Evolutionary conservation across 2,329 filamentous ascomycete genomes (phyloP), one percentile per base, ranked within the genome.

Genomic region (Claviceps capensis): DNA sequence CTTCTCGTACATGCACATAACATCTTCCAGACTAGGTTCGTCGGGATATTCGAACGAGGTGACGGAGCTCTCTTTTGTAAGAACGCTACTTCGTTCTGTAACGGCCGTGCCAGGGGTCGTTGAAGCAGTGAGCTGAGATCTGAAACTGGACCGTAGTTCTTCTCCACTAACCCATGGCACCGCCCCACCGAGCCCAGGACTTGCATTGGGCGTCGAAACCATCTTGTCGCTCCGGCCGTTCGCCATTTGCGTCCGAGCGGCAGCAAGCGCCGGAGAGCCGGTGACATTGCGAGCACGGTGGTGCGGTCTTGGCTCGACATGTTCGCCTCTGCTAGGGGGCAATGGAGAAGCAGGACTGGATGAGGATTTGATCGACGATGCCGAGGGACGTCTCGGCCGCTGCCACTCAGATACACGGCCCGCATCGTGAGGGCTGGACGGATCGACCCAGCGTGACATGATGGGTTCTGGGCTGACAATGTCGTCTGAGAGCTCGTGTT

Each of bases 41-140:
- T 82, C 79, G 55, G 77, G 73, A 16, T 70, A 66, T 41, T 64
- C 67, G 66, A 75, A 76, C 55, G 73, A 93, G 69, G 70, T 85
- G 50, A 83, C 75, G 1, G 86, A 89, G 70, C 86, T 94, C 54
- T 81, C 80, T 59, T 86, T 88, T 3, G 88, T 93, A 57, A 84
- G 66, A 48, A 93, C 75, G 62, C 89, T 95, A 65, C 87, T 94
- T 55, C 87, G 78, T 62, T 91, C 87, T 1, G 88, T 94, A n/a
- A 83, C 81, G 5, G 66, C 58, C 2, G 76, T 78, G 23, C 84
- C 89, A 36, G 75, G 76, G 26, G 71, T 69, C 5, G 76, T 77
- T 3, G 77, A 79, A 38, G 71, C 64, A 17, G 77, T 76, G 49
- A 75, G 64, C 55, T 80, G 77, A 14, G 78, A 79, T 52, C 77